Evolutionary conservation across 2,329 filamentous ascomycete genomes (phyloP).

Genomic region (Myriosclerotinia scirpicola): DNA sequence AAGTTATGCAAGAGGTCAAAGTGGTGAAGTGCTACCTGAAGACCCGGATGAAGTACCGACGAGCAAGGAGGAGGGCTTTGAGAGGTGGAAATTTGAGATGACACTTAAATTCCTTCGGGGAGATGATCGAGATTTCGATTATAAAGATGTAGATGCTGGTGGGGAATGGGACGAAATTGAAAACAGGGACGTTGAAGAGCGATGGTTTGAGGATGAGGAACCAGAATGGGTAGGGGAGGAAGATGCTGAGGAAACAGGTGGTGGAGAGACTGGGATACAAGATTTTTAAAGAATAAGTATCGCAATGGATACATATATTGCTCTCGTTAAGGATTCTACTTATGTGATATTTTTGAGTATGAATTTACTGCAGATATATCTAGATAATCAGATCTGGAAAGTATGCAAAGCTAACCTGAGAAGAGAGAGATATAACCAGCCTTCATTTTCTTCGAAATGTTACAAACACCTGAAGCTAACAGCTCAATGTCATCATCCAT

Average conservation of each 20-base stretch:
- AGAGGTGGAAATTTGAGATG: slow-evolving; percentile 42
- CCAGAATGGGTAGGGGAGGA: slow-evolving; percentile 37
- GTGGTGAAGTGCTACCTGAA: slow-evolving; percentile 38
- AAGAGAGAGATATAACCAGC: neutral
- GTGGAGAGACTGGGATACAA: slow-evolving; percentile 41
- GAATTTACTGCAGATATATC: neutral
- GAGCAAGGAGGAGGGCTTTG: slow-evolving; percentile 40
- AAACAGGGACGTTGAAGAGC: slow-evolving; percentile 39
- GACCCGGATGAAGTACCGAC: slow-evolving; percentile 39
- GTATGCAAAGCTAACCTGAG: neutral
- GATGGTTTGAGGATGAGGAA: slow-evolving; percentile 43
- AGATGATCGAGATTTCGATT: slow-evolving; percentile 42
- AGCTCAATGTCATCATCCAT: neutral
- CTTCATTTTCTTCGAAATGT: neutral
- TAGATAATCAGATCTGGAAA: neutral
- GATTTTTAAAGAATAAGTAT: slow-evolving; percentile 35
- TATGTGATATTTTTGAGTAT: neutral
- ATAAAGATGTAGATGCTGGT: slow-evolving; percentile 38
- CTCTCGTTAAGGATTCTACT: neutral
- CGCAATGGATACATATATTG: neutral
- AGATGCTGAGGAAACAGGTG: slow-evolving; percentile 25
- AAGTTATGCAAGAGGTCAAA: slow-evolving; percentile 33
- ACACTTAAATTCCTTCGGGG: slow-evolving; percentile 41
- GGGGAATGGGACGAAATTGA: slow-evolving; percentile 41
- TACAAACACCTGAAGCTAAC: neutral